Evolutionary conservation across 1,139 yeast species (phyloP), one percentile per base, ranked within the genome.

Genomic region (Candida sp.): DNA sequence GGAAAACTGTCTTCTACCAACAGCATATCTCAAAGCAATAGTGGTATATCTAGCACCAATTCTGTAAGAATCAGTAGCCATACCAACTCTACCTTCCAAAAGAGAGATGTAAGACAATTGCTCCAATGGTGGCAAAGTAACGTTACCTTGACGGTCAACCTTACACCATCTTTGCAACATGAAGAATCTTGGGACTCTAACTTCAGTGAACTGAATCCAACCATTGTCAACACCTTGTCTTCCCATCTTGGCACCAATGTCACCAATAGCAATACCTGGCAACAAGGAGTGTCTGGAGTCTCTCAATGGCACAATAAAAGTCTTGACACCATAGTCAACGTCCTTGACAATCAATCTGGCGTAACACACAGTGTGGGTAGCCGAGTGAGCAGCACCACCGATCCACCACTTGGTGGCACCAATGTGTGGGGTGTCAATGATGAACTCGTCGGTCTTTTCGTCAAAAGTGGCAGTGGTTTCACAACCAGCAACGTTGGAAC

Each of bases 351-450:
- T 82, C 61, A 92, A 79, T 62, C 97, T 81, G 32, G 97, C 97
- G 65, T 86, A 92, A 46, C 83, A 86, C 35, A 88, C 83, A 27
- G 91, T 77, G 70, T 92, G 97, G 45, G 94, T 90, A 7, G 97
- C 88, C 27, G 96, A 87, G 67, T 90, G 96, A 5, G 97, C 97
- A 49, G 97, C 97, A 65, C 98, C 98, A 49, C 97, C 98, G 63
- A 92, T 92, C 98, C 98, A 92, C 97, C 97, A 92, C 72, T 92
- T 92, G 53, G 97, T 90, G 38, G 97, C 97, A 49, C 94, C 92
- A 55, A 89, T 73, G 66, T 90, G 90, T 6, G 98, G 98, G 26
- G 98, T 92, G 67, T 90, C 84, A 58, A 92, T 85, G 49, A 82
- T 69, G 60, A 92, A 90, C 56, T 85, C 84, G 62, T 90, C 91